Percentiles rank a stretch among this genome's conserved stretches.
Conservation (phyloP, 345 rosid genomes). For the Populus nigra region DNA sequence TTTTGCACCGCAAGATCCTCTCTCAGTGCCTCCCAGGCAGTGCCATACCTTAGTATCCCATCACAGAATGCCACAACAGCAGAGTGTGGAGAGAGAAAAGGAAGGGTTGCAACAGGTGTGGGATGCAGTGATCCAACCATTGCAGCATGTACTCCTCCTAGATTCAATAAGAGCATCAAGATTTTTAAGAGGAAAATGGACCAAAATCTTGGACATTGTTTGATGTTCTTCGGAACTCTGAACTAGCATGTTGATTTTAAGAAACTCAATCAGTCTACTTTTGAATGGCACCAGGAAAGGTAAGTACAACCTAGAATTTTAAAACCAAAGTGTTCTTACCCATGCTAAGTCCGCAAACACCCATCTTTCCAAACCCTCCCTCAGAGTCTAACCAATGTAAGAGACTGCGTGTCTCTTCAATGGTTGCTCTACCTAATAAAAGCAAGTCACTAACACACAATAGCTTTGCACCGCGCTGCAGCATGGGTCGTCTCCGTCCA, state of each 20-base stretch:
- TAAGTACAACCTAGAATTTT: slow-evolving; percentile 1
- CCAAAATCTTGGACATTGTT: not conserved
- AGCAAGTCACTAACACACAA: slow-evolving; percentile 97
- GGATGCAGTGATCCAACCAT: slow-evolving; percentile 99
- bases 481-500: slow-evolving; percentile 85
- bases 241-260: slow-evolving; percentile 1
- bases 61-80: slow-evolving; percentile 99
- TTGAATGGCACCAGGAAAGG: not conserved
- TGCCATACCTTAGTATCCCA: slow-evolving; percentile 86
- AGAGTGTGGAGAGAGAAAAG: slow-evolving; percentile 95
- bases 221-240: not conserved
- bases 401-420: slow-evolving; percentile 91
- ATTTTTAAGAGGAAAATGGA: not conserved
- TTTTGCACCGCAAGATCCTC: slow-evolving; percentile 74
- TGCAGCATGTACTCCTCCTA: slow-evolving; percentile 98
- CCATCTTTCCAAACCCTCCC: slow-evolving; percentile 93
- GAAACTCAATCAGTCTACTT: not conserved
- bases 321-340: slow-evolving; percentile 47
- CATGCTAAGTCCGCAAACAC: slow-evolving; percentile 98
- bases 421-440: slow-evolving; percentile 86
- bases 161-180: slow-evolving; percentile 28
- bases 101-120: slow-evolving; percentile 89
- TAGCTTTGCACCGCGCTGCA: slow-evolving; percentile 83
- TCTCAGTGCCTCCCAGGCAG: slow-evolving; percentile 98
- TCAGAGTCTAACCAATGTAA: slow-evolving; percentile 79